Conservation (phyloP, 1,139 yeast species). For the Blastobotrys petasosporus region DNA sequence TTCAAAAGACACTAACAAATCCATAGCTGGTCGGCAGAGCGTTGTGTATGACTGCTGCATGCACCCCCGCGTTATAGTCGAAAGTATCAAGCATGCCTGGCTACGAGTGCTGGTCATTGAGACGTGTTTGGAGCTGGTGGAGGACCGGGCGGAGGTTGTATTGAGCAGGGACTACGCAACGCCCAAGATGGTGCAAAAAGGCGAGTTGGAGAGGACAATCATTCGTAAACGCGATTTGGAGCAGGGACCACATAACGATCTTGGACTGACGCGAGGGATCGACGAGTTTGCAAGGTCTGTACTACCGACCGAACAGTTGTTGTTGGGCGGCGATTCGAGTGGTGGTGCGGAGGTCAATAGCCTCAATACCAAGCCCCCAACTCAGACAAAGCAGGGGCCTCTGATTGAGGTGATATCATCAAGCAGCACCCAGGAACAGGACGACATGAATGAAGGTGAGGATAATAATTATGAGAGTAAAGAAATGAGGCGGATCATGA, state of each 20-base stretch:
- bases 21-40: constrained; percentile 48
- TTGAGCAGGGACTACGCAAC: constrained; percentile 24
- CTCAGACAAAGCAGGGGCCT: constrained; percentile 1
- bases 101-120: constrained; percentile 59
- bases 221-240: constrained; percentile 10
- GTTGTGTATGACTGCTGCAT: constrained; percentile 65
- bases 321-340: neutral
- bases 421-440: neutral
- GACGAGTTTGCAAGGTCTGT: constrained; percentile 14
- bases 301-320: constrained; percentile 1
- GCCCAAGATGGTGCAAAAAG: constrained; percentile 32
- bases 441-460: constrained; percentile 1
- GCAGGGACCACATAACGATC: constrained; percentile 2
- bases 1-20: neutral
- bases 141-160: constrained; percentile 23
- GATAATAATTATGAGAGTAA: neutral
- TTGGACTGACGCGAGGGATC: constrained; percentile 11
- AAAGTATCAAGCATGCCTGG: constrained; percentile 52
- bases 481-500: no score
- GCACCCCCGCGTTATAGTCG: constrained; percentile 30
- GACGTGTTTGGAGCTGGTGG: constrained; percentile 33
- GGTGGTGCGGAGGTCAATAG: neutral
- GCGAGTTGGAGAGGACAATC: constrained; percentile 25
- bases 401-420: constrained; percentile 12
- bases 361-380: neutral